Conservation (phyloP, 331 rosid genomes). For the Acacia concinna region DNA sequence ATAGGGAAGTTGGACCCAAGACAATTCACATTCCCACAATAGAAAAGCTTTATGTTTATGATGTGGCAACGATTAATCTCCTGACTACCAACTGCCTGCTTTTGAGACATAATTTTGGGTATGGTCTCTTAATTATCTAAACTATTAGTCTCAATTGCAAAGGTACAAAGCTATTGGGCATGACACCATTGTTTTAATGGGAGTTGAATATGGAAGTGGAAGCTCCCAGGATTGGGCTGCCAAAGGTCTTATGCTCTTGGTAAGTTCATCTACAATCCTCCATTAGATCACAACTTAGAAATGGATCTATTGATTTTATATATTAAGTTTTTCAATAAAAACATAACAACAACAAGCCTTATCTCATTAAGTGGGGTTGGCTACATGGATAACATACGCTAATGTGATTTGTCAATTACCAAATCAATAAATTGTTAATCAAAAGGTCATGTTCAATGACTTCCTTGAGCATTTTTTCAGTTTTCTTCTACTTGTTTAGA, state of each 20-base stretch:
- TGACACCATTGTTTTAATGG: conserved; percentile 1
- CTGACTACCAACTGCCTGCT: neutral
- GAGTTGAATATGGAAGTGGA: conserved; percentile 16
- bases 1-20: conserved; percentile 23
- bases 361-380: too few relatives aligned
- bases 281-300: neutral
- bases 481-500: too few relatives aligned
- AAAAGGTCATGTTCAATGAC: too few relatives aligned
- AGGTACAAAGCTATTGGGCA: neutral
- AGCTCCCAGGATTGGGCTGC: conserved; percentile 11
- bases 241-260: conserved; percentile 6
- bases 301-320: neutral
- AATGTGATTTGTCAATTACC: too few relatives aligned
- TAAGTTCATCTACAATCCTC: neutral
- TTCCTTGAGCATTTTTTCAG: too few relatives aligned
- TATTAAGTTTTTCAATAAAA: neutral
- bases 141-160: neutral
- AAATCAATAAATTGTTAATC: too few relatives aligned
- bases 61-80: conserved; percentile 26
- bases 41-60: conserved; percentile 25
- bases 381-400: too few relatives aligned
- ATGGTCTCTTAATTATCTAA: neutral
- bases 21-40: conserved; percentile 29
- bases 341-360: too few relatives aligned
- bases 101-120: neutral